phyloP scores from a whole-genome alignment of 345 rosid genomes.

The Orychophragmus violaceus region DNA sequence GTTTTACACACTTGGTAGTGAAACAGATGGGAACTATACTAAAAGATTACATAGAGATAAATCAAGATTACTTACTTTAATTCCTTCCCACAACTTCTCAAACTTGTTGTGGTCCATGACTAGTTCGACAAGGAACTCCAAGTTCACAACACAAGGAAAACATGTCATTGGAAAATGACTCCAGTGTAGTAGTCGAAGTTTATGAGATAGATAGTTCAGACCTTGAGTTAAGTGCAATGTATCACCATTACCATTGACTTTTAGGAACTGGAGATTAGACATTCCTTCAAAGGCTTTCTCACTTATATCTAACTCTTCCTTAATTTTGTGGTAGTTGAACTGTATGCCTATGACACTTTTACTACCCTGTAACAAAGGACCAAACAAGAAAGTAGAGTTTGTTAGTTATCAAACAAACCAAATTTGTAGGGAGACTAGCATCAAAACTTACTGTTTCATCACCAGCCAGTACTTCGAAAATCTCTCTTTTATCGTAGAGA shows the following conservation, averaged over 20 bases:
- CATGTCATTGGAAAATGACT: neutral
- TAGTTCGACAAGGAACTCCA: conserved; percentile 10
- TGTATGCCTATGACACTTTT: neutral
- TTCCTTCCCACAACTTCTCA: conserved; percentile 21
- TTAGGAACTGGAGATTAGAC: neutral
- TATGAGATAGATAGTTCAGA: neutral
- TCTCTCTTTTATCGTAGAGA: conserved; percentile 2
- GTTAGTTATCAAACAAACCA: neutral
- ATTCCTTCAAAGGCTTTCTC: neutral
- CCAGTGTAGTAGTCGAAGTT: conserved; percentile 17
- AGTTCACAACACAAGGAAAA: neutral
- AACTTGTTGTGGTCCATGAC: neutral
- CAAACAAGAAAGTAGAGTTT: neutral
- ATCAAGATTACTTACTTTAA: neutral
- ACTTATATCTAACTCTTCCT: neutral
- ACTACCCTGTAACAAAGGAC: neutral
- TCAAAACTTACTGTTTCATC: neutral
- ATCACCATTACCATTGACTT: neutral
- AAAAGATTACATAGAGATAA: neutral
- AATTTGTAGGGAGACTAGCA: neutral
- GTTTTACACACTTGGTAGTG: neutral
- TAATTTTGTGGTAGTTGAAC: neutral
- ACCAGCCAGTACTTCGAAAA: neutral
- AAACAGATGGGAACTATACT: neutral
- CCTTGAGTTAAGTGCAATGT: neutral